Evolutionary conservation across 106 monocot species (phyloP).

Genomic region (Xerophyta viscosa): DNA sequence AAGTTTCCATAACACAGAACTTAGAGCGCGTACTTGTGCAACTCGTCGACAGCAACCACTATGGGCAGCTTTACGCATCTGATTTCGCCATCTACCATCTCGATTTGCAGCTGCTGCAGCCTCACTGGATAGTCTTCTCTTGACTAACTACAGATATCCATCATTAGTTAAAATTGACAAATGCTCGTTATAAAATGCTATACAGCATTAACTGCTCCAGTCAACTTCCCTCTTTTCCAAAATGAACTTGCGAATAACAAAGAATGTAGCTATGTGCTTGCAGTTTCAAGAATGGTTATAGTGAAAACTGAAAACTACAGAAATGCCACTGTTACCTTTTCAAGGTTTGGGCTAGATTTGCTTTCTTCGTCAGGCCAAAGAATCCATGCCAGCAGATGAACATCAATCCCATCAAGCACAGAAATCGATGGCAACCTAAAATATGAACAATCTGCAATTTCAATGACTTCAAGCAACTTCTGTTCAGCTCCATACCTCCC

Average conservation of each 20-base stretch:
- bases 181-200: too few species aligned
- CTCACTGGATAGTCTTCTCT: conserved; percentile 62
- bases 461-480: conserved; percentile 19
- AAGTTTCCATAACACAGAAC: conserved; percentile 64
- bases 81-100: conserved; percentile 89
- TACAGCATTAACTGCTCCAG: too few species aligned
- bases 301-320: neutral
- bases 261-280: too few species aligned
- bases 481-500: conserved; percentile 22
- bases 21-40: conserved; percentile 68
- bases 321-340: conserved; percentile 49
- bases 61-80: conserved; percentile 88
- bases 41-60: conserved; percentile 94
- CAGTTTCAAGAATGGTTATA: too few species aligned
- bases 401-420: conserved; percentile 56
- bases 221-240: too few species aligned
- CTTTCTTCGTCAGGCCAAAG: conserved; percentile 99
- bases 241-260: too few species aligned
- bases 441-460: conserved; percentile 52
- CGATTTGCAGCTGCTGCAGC: conserved; percentile 65
- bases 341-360: conserved; percentile 62
- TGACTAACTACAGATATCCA: conserved; percentile 59
- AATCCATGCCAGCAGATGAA: conserved; percentile 65
- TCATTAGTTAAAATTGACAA: too few species aligned
- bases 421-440: conserved; percentile 39